These are phyloP conservation scores for Diutina rugosa DNA, from an alignment of 1,139 yeast genomes.

Conservation along the genomic window DNA sequence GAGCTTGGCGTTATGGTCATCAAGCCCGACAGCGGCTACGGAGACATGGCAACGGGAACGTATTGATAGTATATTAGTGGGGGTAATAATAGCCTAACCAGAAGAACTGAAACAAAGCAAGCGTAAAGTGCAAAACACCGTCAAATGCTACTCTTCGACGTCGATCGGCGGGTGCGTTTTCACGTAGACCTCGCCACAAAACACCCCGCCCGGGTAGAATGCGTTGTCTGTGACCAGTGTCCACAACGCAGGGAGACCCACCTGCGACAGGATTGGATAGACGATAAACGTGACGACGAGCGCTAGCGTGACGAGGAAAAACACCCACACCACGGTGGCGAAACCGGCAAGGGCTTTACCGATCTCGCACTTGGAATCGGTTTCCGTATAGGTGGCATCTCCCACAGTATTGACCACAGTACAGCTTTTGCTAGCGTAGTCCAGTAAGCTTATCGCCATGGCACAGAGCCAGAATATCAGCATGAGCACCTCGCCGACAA, in stretches of 20 bases:
- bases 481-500: background rate
- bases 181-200: constrained; percentile 1
- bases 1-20: no score
- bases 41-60: background rate
- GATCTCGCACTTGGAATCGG: background rate
- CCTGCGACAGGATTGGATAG: background rate
- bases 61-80: no score
- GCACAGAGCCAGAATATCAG: background rate
- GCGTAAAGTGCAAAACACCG: no score
- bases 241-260: background rate
- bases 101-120: background rate
- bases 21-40: no score
- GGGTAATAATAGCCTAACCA: background rate
- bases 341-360: background rate
- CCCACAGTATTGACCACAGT: background rate
- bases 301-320: background rate
- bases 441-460: background rate
- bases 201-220: background rate
- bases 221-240: background rate
- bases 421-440: background rate
- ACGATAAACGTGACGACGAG: background rate
- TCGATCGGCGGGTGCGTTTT: background rate
- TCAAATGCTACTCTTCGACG: background rate
- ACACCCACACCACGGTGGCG: background rate
- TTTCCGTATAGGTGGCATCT: background rate